phyloP scores from a whole-genome alignment of 805 yeast genomes.

The Wickerhamiella allomyrinae region DNA sequence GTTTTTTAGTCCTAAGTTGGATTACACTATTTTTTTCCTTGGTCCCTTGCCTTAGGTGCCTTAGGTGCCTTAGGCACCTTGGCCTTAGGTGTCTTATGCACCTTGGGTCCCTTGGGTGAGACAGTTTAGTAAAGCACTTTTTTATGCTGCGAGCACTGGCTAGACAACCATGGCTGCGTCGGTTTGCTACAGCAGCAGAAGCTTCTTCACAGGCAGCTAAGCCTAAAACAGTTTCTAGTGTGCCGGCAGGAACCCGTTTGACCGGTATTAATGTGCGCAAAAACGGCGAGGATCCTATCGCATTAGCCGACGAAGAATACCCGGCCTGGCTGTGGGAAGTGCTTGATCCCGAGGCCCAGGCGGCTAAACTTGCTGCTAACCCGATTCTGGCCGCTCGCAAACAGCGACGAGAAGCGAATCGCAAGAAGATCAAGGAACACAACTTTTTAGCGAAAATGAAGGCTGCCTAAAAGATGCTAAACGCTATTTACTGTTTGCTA shows the following conservation, averaged over 20 bases:
- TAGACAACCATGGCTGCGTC: too few relatives aligned
- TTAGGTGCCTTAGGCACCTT: too few relatives aligned
- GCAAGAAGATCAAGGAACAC: conserved; percentile 55
- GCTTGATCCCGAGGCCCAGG: conserved; percentile 52
- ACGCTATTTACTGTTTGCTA: too few relatives aligned
- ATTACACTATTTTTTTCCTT: not conserved
- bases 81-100: too few relatives aligned
- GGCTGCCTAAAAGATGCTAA: not conserved
- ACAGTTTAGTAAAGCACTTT: too few relatives aligned
- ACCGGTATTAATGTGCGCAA: conserved; percentile 66
- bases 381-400: conserved; percentile 58
- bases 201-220: conserved; percentile 4
- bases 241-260: conserved; percentile 35
- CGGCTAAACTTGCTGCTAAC: conserved; percentile 39
- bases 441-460: conserved; percentile 57
- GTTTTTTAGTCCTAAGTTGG: not conserved
- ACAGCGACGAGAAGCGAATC: conserved; percentile 52
- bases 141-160: too few relatives aligned
- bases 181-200: too few relatives aligned
- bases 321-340: conserved; percentile 92
- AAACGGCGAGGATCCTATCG: conserved; percentile 75
- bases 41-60: too few relatives aligned
- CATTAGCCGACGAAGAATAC: conserved; percentile 73
- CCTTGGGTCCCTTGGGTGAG: too few relatives aligned
- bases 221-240: conserved; percentile 29